Evolutionary conservation across 78 protist species (phyloP), one percentile per base, ranked within the genome.

Genomic region (Monosiga brevicollis): DNA sequence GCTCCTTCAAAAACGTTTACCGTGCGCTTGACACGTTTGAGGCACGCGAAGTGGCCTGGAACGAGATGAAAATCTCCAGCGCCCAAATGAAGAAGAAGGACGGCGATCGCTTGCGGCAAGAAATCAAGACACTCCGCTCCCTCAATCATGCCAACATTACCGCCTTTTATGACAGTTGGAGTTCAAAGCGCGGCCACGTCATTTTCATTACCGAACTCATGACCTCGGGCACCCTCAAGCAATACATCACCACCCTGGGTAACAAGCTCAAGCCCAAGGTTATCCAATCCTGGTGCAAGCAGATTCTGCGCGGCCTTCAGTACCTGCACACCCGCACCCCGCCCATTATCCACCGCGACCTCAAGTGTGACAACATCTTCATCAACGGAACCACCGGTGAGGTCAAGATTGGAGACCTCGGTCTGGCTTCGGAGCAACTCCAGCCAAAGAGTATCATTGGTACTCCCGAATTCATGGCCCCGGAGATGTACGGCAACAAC

Each of bases 401-500:
- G 42, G 86, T 92, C 23, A 95, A 94, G 86, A 91, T 96, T 38
- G 98, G 98, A 9, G 98, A 96, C 79, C n/a, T 96, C n/a, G 98
- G 98, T 0, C 87, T 94, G 34, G 81, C 92, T 11, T 89, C 93
- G 22, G 20, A 38, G 42, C 36, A 87, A 49, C 1, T 62, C 71
- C 15, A 80, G 84, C 10, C 55, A 41, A 40, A 73, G 79, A 6
- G 76, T 81, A 24, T 73, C 2, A 82, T 37, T 6, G 94, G 96
- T 6, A 96, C 99, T 0, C 97, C 97, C 15, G 96, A 94, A 77
- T 96, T 94, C 80, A 95, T 96, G 97, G 97, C 98, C 29, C 97
- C 98, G 0, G 99, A 96, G 80, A 37, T 94, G 90, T 94, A 88
- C 89, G 91, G 86, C 0, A 96, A 94, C 76, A 22, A 38, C 35